phyloP scores from a whole-genome alignment of 2,329 filamentous ascomycete species.

The Nigrospora oryzae region DNA sequence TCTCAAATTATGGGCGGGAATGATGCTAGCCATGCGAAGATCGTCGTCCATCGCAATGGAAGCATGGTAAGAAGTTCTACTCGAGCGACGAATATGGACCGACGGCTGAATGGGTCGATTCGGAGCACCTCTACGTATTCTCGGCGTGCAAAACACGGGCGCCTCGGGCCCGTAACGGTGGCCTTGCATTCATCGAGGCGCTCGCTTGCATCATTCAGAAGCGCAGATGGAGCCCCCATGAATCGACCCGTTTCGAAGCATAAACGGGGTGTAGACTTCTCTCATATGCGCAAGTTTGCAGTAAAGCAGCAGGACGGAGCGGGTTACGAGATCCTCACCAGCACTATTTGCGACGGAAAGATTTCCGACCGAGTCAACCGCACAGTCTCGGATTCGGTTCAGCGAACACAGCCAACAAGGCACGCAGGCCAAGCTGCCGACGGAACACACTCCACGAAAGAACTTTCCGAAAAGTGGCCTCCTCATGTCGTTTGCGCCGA shows the following conservation, averaged over 20 bases:
- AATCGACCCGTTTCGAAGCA: conserved; percentile 34
- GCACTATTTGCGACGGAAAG: conserved; percentile 18
- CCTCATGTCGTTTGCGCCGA: conserved; percentile 44
- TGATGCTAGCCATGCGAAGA: conserved; percentile 54
- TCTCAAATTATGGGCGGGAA: conserved; percentile 43
- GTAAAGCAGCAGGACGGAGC: conserved; percentile 7
- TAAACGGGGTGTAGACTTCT: conserved; percentile 48
- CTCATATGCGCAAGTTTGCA: conserved; percentile 32
- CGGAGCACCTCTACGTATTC: conserved; percentile 22
- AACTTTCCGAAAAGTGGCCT: conserved; percentile 9
- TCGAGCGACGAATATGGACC: conserved; percentile 13
- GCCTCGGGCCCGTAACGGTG: conserved; percentile 17
- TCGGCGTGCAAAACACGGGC: conserved; percentile 10
- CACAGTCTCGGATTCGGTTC: conserved; percentile 11
- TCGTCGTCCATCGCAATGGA: conserved; percentile 56
- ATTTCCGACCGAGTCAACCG: conserved; percentile 14
- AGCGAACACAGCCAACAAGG: conserved; percentile 7
- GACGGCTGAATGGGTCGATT: conserved; percentile 25
- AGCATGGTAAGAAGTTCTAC: conserved; percentile 18
- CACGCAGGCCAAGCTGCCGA: conserved; percentile 5
- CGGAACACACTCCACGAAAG: conserved; percentile 14
- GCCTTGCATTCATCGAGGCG: conserved; percentile 24
- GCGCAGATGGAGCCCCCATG: conserved; percentile 29
- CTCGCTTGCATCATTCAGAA: conserved; percentile 44
- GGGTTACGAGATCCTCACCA: conserved; percentile 11